A percentile compares a stretch with the other conserved stretches of the same genome.
These are phyloP conservation scores for Dictyostelium intermedium DNA, from an alignment of 78 protist genomes.

Conservation along the genomic window DNA sequence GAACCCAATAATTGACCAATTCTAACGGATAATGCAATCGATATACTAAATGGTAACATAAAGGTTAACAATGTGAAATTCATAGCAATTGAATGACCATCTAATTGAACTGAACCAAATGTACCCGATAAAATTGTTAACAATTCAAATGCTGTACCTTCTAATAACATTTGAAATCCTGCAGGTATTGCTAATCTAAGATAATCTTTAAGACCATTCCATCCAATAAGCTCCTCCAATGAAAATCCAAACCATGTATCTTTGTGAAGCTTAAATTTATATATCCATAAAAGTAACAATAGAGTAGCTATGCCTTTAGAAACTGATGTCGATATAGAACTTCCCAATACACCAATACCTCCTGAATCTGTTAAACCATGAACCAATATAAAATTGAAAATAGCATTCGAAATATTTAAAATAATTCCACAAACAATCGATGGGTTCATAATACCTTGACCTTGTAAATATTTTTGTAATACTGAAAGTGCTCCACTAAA, in stretches of 20 bases:
- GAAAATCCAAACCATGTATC: constrained; percentile 74
- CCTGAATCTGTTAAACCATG: constrained; percentile 41
- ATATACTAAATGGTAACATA: constrained; percentile 53
- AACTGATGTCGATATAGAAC: constrained; percentile 46
- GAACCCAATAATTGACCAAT: constrained; percentile 67
- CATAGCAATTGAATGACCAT: constrained; percentile 56
- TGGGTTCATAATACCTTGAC: constrained; percentile 63
- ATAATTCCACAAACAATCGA: constrained; percentile 51
- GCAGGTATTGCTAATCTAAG: constrained; percentile 36
- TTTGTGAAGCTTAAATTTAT: constrained; percentile 12
- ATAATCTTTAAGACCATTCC: constrained; percentile 43
- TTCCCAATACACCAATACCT: constrained; percentile 55
- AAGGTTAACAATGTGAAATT: constrained; percentile 70
- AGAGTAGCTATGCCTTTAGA: background rate
- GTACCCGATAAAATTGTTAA: constrained; percentile 51
- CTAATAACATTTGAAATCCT: constrained; percentile 62
- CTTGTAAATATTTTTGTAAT: constrained; percentile 63
- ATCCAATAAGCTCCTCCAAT: background rate
- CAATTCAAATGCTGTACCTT: constrained; percentile 65
- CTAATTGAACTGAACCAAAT: constrained; percentile 27
- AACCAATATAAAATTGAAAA: constrained; percentile 48
- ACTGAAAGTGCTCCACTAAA: constrained; percentile 25
- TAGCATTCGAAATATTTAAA: constrained; percentile 50
- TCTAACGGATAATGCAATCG: constrained; percentile 68
- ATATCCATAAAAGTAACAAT: background rate